Evolutionary conservation across 192 early-diverging fungal species (phyloP).

Genomic region (Entophlyctis luteolus): DNA sequence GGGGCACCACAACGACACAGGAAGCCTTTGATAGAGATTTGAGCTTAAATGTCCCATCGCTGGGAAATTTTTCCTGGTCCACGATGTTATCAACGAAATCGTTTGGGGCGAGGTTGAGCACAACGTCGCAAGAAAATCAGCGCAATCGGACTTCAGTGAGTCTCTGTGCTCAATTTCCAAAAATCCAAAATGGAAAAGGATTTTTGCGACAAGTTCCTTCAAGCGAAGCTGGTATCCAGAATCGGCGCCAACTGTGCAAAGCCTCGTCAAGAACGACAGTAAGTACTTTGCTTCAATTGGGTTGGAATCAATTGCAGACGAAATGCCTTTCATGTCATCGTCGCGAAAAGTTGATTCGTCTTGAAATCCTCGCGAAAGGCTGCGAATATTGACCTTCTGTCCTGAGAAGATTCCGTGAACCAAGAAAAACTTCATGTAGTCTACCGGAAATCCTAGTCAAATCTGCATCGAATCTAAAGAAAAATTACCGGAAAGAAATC

Average conservation of each 20-base stretch:
- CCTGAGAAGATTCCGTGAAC: conserved; percentile 15
- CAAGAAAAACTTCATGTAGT: conserved; percentile 22
- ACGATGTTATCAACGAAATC: conserved; percentile 15
- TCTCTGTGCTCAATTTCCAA: conserved; percentile 11
- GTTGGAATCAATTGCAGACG: conserved; percentile 1
- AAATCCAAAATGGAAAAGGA: conserved; percentile 25
- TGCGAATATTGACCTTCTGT: not conserved
- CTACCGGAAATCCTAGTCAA: not conserved
- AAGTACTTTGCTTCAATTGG: conserved; percentile 14
- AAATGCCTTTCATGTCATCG: not conserved
- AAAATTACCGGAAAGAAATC: conserved; percentile 17
- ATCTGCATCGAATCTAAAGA: not conserved
- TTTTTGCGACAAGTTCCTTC: conserved; percentile 14
- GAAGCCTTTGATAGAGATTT: conserved; percentile 20
- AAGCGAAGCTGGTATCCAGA: conserved; percentile 13
- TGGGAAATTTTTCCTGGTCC: conserved; percentile 21
- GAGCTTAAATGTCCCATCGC: conserved; percentile 9
- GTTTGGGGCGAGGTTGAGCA: not conserved
- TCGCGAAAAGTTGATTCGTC: not conserved
- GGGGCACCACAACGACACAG: conserved; percentile 25
- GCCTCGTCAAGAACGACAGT: conserved; percentile 10
- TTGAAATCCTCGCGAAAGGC: not conserved
- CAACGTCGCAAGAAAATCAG: not conserved
- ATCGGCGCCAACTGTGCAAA: not conserved
- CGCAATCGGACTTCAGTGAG: not conserved